These are phyloP conservation scores for Yamadazyma endophytica DNA, from an alignment of 805 yeast species.

Conservation along the genomic window DNA sequence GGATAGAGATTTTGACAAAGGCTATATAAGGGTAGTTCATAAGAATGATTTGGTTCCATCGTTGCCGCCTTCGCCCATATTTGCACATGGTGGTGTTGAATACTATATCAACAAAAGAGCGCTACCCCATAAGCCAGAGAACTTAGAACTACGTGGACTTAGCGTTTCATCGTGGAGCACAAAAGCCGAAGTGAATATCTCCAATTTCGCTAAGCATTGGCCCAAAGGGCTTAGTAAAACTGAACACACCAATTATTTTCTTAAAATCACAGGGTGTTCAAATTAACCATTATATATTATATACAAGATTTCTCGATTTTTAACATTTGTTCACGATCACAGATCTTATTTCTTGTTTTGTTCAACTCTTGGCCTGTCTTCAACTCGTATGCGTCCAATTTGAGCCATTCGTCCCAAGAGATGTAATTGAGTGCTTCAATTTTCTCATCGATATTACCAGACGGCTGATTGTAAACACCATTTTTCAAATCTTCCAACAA, in stretches of 20 bases:
- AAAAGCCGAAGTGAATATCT: slow-evolving; percentile 1
- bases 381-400: slow-evolving; percentile 51
- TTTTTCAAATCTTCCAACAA: slow-evolving; percentile 53
- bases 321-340: slow-evolving; percentile 47
- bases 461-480: slow-evolving; percentile 13
- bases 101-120: slow-evolving; percentile 38
- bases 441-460: slow-evolving; percentile 10
- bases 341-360: slow-evolving; percentile 58
- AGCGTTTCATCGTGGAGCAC: not conserved
- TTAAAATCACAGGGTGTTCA: slow-evolving; percentile 27
- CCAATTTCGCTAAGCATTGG: slow-evolving; percentile 16
- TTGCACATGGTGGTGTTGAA: slow-evolving; percentile 49
- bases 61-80: slow-evolving; percentile 50
- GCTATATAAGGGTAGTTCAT: slow-evolving; percentile 55
- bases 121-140: slow-evolving; percentile 31
- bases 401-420: slow-evolving; percentile 66
- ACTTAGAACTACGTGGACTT: slow-evolving; percentile 12
- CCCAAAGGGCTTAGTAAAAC: slow-evolving; percentile 20
- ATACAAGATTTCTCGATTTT: slow-evolving; percentile 29
- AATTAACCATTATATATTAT: slow-evolving; percentile 10
- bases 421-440: slow-evolving; percentile 17
- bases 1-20: slow-evolving; percentile 23
- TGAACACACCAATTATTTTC: slow-evolving; percentile 29
- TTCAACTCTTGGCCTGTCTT: slow-evolving; percentile 43
- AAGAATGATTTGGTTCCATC: slow-evolving; percentile 55